A percentile compares a stretch with the other conserved stretches of the same genome.
These are phyloP conservation scores for Trichoderma citrinoviride DNA, from an alignment of 2,329 filamentous ascomycete genomes.

Conservation along the genomic window DNA sequence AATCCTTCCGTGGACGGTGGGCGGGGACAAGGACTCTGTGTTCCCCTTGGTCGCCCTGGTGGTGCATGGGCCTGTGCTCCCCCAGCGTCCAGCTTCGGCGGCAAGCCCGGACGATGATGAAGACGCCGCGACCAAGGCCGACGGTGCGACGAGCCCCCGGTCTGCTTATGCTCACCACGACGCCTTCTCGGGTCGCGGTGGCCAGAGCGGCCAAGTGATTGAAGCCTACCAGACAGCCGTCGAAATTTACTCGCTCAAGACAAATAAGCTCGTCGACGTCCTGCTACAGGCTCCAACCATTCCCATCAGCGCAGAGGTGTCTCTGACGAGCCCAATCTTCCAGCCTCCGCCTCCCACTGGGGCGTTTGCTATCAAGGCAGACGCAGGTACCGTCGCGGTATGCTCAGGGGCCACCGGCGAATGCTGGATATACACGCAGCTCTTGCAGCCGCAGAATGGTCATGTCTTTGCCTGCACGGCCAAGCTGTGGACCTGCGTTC, in stretches of 20 bases:
- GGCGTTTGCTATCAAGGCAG: constrained; percentile 70
- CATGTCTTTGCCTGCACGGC: constrained; percentile 65
- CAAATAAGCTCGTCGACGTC: constrained; percentile 67
- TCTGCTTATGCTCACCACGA: constrained; percentile 41
- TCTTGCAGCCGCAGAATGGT: constrained; percentile 42
- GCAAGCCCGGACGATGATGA: constrained; percentile 34
- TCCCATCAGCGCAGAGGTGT: constrained; percentile 52
- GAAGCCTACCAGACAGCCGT: constrained; percentile 81
- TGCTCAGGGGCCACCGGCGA: constrained; percentile 83
- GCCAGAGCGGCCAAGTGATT: constrained; percentile 40
- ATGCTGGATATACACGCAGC: constrained; percentile 70
- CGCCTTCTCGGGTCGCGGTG: constrained; percentile 35
- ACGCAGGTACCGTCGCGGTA: constrained; percentile 68
- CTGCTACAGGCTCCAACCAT: constrained; percentile 69
- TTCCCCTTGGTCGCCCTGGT: constrained; percentile 77
- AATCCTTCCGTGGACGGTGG: constrained; percentile 67
- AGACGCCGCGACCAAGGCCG: constrained; percentile 42
- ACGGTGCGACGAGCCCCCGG: constrained; percentile 44
- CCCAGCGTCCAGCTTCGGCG: constrained; percentile 37
- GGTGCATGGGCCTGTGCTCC: constrained; percentile 71
- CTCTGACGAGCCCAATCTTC: constrained; percentile 62
- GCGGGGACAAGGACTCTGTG: constrained; percentile 51
- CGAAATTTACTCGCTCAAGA: constrained; percentile 81
- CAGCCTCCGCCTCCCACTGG: constrained; percentile 68
- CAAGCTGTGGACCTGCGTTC: constrained; percentile 89